phyloP scores from a whole-genome alignment of 768 basidiomycete species.

The Exsudoporus frostii region DNA sequence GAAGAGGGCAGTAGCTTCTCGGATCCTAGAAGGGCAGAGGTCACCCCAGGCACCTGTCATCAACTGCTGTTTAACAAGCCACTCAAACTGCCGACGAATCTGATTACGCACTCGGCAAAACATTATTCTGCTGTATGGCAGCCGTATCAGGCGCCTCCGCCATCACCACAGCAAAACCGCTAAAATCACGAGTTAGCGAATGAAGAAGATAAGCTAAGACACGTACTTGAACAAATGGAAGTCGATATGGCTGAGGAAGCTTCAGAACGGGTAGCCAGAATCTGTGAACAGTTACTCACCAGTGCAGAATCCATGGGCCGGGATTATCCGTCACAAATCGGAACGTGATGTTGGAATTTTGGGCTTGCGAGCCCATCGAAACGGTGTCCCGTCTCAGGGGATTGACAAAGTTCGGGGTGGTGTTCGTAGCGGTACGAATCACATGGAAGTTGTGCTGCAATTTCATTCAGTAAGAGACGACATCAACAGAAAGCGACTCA shows the following conservation, averaged over 20 bases:
- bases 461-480: background rate
- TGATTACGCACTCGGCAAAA: conserved; percentile 19
- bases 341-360: conserved; percentile 47
- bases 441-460: conserved; percentile 39
- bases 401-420: conserved; percentile 34
- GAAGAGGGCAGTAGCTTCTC: conserved; percentile 18
- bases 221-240: conserved; percentile 28
- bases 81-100: background rate
- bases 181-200: conserved; percentile 9
- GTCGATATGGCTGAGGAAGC: conserved; percentile 28
- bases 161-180: conserved; percentile 32
- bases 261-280: background rate
- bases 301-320: conserved; percentile 57
- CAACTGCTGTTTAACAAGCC: background rate
- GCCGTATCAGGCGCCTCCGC: conserved; percentile 25
- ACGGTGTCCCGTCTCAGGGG: conserved; percentile 36
- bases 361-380: conserved; percentile 30
- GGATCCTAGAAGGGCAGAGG: conserved; percentile 18
- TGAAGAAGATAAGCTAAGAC: background rate
- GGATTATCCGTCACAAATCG: conserved; percentile 66
- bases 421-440: conserved; percentile 33
- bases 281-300: conserved; percentile 13
- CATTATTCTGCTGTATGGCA: conserved; percentile 15
- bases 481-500: conserved; percentile 16
- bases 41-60: conserved; percentile 17